Evolutionary conservation across 2,329 filamentous ascomycete genomes (phyloP), one percentile per base, ranked within the genome.

Genomic region (Aspergillus viridinutans): DNA sequence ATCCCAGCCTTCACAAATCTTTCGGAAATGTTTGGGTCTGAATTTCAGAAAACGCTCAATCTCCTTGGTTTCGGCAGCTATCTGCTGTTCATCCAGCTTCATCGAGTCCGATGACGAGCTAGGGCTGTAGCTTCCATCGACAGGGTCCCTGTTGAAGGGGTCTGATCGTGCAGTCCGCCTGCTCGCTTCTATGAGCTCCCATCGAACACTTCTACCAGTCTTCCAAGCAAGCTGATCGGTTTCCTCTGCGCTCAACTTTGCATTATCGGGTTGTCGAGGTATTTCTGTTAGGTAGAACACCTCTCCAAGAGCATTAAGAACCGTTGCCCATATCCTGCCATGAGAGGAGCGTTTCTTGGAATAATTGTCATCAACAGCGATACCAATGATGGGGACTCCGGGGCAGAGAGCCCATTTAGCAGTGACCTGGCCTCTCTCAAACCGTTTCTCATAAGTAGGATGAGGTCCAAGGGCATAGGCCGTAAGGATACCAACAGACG

Each of bases 251-350:
- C 57, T 70, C n/a, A 71, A 58, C 79, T 67, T 81, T 5, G 79
- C 77, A 4, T 78, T 64, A 7, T 83, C 78, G 21, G 82, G 77
- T 38, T 81, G 80, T 26, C 73, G 80, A 0, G 90, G 91, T 6
- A 87, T 80, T 50, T 90, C 86, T 1, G 84, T 88, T 1, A 97
- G 79, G 64, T 93, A 96, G 72, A 88, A 97, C 0, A 96, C 79
- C 72, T 99, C 94, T 1, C 94, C 94, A 8, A 99, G 79, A 0
- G 94, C 93, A 70, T 99, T 99, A 53, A 99, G 76, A n/a, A 86
- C 90, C 45, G 93, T 88, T n/a, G 90, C 91, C 91, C 92, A 97
- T 12, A 94, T 83, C 28, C 92, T 86, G 12, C 85, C 83, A 51
- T 86, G 79, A 3, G 83, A 78, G 69, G 87, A 87, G 29, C 92